phyloP scores from a whole-genome alignment of 2,329 filamentous ascomycete genomes.

The Talaromyces islandicus region DNA sequence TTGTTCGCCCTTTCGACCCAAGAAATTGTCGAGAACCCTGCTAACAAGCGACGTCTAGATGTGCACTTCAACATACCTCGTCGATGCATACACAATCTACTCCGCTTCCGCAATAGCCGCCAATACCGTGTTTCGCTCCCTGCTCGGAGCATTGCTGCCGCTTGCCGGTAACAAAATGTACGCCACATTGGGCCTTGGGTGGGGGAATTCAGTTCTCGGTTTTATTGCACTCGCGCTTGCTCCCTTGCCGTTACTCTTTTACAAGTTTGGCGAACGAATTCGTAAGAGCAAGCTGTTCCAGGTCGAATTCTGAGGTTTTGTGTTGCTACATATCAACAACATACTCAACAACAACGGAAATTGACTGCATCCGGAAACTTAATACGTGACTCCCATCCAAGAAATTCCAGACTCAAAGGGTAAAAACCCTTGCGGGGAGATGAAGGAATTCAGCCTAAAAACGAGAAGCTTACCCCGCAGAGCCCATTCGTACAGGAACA shows the following conservation, averaged over 20 bases:
- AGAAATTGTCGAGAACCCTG: not conserved
- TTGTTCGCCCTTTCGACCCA: not conserved
- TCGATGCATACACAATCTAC: constrained; percentile 48
- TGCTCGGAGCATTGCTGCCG: constrained; percentile 55
- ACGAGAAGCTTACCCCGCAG: not conserved
- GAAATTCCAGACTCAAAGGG: not conserved
- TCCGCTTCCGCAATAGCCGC: constrained; percentile 49
- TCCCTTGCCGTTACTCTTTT: constrained; percentile 32
- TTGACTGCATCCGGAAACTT: not conserved
- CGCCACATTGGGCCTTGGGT: constrained; percentile 40
- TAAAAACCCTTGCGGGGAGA: not conserved
- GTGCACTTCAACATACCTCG: constrained; percentile 55
- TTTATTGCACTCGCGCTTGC: constrained; percentile 49
- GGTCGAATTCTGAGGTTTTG: not conserved
- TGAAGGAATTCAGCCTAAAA: not conserved
- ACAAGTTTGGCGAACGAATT: constrained; percentile 29
- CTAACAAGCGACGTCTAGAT: constrained; percentile 26
- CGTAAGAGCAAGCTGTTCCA: constrained; percentile 20
- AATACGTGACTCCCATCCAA: not conserved
- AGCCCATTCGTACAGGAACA: not conserved
- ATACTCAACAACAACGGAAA: not conserved
- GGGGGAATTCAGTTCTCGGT: constrained; percentile 51
- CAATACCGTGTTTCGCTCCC: constrained; percentile 49
- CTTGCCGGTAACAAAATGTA: constrained; percentile 54
- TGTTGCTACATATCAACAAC: not conserved